Evolutionary conservation across 1,284 basidiomycete genomes (phyloP), one percentile per base, ranked within the genome.

Genomic region (Wolfiporia cocos): DNA sequence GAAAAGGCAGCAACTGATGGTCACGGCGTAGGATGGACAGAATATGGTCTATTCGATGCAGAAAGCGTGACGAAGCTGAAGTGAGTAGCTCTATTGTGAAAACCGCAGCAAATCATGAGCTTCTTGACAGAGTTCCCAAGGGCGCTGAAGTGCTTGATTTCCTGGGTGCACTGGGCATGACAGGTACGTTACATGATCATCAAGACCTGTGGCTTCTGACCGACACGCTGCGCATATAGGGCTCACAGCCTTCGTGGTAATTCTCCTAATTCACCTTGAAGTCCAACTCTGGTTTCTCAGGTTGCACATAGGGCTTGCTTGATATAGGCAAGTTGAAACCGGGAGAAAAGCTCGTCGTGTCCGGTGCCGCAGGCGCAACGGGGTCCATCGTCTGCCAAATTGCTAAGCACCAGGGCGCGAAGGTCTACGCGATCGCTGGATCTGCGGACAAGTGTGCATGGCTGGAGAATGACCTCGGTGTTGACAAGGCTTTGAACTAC

Each of bases 351-450:
- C 76, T 94, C 36, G 74, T 94, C 20, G 84, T 95, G 17, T 89
- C 88, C 1, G 92, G 89, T 17, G 92, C 92, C 0, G 92, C 91
- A 17, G 92, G 92, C n/a, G 82, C 89, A 3, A 88, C 91, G 15
- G 86, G 86, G 24, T 76, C 81, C 22, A 62, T 86, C 45, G 81
- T 70, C 23, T 86, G 78, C 60, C 86, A 94, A 60, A 74, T 92
- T 22, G 91, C 83, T 42, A 87, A 86, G 59, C 70, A 75, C 36
- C 65, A 69, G 15, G 86, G 86, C 24, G 84, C 84, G 26, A 86
- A 78, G 49, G 92, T 96, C 37, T 81, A 92, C 50, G 92, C 81
- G 10, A 87, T 93, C 50, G 91, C 84, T 0, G 85, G 86, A 15
- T 77, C 79, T 0, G 58, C 72, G 9, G 88, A 89, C 24, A 97